phyloP scores from a whole-genome alignment of 1,284 basidiomycete genomes.

The Waitea zeae region DNA sequence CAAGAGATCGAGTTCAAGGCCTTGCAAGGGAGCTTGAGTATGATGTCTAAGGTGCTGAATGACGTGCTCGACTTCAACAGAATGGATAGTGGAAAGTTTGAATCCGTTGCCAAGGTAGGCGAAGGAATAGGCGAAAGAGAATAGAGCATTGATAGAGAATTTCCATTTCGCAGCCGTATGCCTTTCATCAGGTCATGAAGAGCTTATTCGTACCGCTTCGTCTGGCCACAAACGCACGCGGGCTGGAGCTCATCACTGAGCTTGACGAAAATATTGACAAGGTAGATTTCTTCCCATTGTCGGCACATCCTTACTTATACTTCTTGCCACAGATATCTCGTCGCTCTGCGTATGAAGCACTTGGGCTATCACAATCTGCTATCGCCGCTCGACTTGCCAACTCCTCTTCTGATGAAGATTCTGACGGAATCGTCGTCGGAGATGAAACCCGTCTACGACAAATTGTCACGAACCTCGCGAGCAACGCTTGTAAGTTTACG shows the following conservation, averaged over 20 bases:
- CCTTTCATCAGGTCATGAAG: conserved; percentile 77
- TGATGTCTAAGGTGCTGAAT: conserved; percentile 69
- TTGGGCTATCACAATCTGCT: too few relatives aligned
- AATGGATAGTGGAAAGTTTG: conserved; percentile 70
- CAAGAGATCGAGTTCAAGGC: conserved; percentile 71
- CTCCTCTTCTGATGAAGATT: too few relatives aligned
- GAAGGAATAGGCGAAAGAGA: conserved; percentile 86
- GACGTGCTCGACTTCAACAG: conserved; percentile 19
- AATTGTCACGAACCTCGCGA: conserved; percentile 62
- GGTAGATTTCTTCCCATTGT: conserved; percentile 70
- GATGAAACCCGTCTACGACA: conserved; percentile 72
- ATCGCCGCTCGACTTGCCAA: too few relatives aligned
- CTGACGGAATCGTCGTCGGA: conserved; percentile 48
- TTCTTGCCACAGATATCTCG: conserved; percentile 23
- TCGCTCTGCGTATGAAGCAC: not conserved
- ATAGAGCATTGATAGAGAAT: conserved; percentile 4
- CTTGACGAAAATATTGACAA: conserved; percentile 70
- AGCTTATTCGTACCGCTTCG: not conserved
- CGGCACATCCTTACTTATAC: conserved; percentile 61
- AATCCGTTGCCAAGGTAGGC: conserved; percentile 63
- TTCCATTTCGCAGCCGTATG: conserved; percentile 49
- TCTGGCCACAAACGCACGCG: conserved; percentile 21
- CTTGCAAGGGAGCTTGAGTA: conserved; percentile 64
- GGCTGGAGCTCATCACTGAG: conserved; percentile 50
- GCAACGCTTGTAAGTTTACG: conserved; percentile 73